These are phyloP conservation scores for Intubia oerlemansii DNA, from an alignment of 2,329 filamentous ascomycete genomes.

Conservation along the genomic window DNA sequence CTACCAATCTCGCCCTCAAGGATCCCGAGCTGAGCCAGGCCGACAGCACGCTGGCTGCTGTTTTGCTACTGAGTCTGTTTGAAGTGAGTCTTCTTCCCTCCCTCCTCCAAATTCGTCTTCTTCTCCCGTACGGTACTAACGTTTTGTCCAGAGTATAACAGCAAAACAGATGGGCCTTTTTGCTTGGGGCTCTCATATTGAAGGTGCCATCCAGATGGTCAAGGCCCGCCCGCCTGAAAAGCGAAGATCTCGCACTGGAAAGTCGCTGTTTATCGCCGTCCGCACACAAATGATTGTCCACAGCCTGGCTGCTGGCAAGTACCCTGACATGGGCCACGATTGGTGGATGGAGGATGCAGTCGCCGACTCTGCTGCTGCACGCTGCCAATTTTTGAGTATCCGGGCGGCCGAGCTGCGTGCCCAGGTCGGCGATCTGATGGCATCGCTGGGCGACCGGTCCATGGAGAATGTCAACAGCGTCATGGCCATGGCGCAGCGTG, in stretches of 20 bases:
- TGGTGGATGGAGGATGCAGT: slow-evolving; percentile 37
- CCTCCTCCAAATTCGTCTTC: neutral
- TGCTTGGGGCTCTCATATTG: slow-evolving; percentile 42
- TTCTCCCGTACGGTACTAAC: neutral
- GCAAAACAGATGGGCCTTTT: slow-evolving; percentile 30
- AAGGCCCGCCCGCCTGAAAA: slow-evolving; percentile 34
- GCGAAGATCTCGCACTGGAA: slow-evolving; percentile 27
- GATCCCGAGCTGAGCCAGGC: slow-evolving; percentile 25
- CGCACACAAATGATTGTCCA: slow-evolving; percentile 41
- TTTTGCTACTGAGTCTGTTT: slow-evolving; percentile 37
- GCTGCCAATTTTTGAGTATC: slow-evolving; percentile 30
- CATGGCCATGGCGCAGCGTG: slow-evolving; percentile 26
- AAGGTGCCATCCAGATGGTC: slow-evolving; percentile 39
- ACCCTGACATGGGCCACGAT: slow-evolving; percentile 29
- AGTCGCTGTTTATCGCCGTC: slow-evolving; percentile 35
- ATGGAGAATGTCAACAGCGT: slow-evolving; percentile 30
- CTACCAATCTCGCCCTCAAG: slow-evolving; percentile 29
- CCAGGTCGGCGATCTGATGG: slow-evolving; percentile 29
- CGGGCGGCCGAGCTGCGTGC: slow-evolving; percentile 32
- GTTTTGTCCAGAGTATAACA: slow-evolving; percentile 23
- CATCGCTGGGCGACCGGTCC: slow-evolving; percentile 19
- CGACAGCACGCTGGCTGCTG: slow-evolving; percentile 37
- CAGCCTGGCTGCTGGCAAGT: slow-evolving; percentile 28
- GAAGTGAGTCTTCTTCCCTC: slow-evolving; percentile 18
- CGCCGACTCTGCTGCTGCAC: slow-evolving; percentile 24